Conservation (phyloP, 441 rosid genomes). For the Jatropha multifida region DNA sequence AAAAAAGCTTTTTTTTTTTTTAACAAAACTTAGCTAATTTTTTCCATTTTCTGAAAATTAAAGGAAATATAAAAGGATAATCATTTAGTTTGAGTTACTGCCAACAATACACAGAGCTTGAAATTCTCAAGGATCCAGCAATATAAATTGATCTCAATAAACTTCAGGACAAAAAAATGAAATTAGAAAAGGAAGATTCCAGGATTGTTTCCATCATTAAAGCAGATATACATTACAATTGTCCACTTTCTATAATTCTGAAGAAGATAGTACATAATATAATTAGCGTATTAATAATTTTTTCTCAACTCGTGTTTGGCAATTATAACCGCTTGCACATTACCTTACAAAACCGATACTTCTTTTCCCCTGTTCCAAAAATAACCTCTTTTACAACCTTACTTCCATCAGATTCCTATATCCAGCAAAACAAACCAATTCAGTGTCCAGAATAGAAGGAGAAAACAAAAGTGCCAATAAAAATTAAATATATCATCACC, state of each 20-base stretch:
- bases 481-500: background rate
- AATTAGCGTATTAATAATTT: background rate
- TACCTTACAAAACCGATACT: conserved; percentile 87
- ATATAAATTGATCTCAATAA: background rate
- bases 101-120: background rate
- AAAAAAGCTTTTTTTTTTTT: background rate
- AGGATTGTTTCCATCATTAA: background rate
- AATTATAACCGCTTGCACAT: conserved; percentile 10
- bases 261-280: background rate
- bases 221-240: background rate
- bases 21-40: background rate
- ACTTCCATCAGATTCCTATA: conserved; percentile 65
- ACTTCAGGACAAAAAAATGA: background rate
- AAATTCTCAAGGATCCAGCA: background rate
- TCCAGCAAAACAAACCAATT: conserved; percentile 9
- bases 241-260: background rate
- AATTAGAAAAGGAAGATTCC: background rate
- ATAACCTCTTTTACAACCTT: conserved; percentile 73
- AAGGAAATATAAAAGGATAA: background rate
- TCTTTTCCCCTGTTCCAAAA: conserved; percentile 65
- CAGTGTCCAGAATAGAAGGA: background rate
- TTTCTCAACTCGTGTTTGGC: background rate
- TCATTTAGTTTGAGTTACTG: background rate
- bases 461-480: background rate
- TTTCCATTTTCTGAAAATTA: background rate